A percentile compares a stretch with the other conserved stretches of the same genome.
phyloP scores from a whole-genome alignment of 768 basidiomycete genomes.

The Hypholoma fasciculare region DNA sequence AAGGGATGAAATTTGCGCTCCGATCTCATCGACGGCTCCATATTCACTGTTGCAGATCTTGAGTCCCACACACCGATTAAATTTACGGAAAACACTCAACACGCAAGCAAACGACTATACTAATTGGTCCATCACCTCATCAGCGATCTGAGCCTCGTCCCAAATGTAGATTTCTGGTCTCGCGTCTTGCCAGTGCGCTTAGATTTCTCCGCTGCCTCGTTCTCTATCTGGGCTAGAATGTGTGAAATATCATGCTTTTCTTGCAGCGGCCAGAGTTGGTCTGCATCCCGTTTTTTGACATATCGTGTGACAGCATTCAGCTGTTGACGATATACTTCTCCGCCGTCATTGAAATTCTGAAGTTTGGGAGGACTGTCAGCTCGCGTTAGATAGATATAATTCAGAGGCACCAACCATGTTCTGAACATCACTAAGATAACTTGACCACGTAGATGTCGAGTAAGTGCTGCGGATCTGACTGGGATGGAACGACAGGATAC shows the following conservation, averaged over 20 bases:
- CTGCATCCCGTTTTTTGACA: neutral
- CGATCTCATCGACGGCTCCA: conserved; percentile 14
- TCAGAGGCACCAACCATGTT: too few species aligned
- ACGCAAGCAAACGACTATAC: too few species aligned
- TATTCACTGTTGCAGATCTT: conserved; percentile 19
- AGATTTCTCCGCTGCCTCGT: neutral
- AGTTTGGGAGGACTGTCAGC: neutral
- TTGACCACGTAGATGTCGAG: too few species aligned
- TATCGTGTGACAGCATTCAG: neutral
- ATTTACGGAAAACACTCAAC: too few species aligned
- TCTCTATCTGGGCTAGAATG: neutral
- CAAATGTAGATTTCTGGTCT: neutral
- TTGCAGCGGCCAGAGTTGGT: neutral
- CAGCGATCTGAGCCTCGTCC: too few species aligned
- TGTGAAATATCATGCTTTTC: neutral
- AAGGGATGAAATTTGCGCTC: conserved; percentile 11
- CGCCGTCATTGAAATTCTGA: neutral
- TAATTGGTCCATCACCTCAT: too few species aligned
- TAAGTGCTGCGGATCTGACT: too few species aligned
- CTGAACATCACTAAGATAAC: too few species aligned
- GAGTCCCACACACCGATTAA: too few species aligned
- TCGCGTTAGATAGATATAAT: too few species aligned
- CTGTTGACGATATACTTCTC: neutral
- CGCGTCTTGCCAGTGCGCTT: neutral
- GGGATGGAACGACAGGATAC: too few species aligned